A percentile compares a stretch with the other conserved stretches of the same genome.
phyloP scores from a whole-genome alignment of 2,329 filamentous ascomycete genomes.

The Exophiala oligosperma region DNA sequence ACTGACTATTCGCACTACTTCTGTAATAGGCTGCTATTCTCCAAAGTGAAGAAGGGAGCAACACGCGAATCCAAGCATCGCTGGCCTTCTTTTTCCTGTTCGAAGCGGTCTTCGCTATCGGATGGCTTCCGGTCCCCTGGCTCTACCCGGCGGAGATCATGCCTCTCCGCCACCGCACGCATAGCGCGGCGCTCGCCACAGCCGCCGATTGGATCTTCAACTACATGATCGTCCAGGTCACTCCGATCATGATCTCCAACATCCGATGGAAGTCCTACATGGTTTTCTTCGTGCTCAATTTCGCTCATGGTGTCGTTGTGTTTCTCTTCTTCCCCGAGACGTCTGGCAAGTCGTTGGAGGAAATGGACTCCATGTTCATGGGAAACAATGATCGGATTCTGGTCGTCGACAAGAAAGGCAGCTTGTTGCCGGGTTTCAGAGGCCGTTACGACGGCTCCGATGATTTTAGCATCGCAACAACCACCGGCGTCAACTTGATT shows the following conservation, averaged over 20 bases:
- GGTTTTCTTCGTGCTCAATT: conserved; percentile 44
- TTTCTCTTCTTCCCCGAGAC: conserved; percentile 21
- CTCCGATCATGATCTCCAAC: conserved; percentile 37
- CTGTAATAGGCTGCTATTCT: neutral
- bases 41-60: neutral
- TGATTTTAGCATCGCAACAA: too few species aligned
- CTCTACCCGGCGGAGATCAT: conserved; percentile 63
- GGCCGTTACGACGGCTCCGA: neutral
- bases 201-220: conserved; percentile 42
- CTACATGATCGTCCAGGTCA: conserved; percentile 40
- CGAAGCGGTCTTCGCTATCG: conserved; percentile 61
- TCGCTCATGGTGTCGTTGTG: conserved; percentile 1
- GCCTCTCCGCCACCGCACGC: conserved; percentile 42
- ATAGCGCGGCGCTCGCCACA: conserved; percentile 36
- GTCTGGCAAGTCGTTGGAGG: conserved; percentile 16
- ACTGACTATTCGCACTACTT: too few species aligned
- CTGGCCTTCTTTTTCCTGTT: conserved; percentile 58
- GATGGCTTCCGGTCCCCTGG: conserved; percentile 63
- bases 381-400: neutral
- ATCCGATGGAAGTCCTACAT: conserved; percentile 51
- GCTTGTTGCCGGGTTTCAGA: neutral
- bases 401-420: neutral
- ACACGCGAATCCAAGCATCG: too few species aligned
- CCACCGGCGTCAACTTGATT: too few species aligned
- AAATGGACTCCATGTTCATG: conserved; percentile 9